phyloP scores from a whole-genome alignment of 2,329 filamentous ascomycete genomes.

The Didymella sp. region DNA sequence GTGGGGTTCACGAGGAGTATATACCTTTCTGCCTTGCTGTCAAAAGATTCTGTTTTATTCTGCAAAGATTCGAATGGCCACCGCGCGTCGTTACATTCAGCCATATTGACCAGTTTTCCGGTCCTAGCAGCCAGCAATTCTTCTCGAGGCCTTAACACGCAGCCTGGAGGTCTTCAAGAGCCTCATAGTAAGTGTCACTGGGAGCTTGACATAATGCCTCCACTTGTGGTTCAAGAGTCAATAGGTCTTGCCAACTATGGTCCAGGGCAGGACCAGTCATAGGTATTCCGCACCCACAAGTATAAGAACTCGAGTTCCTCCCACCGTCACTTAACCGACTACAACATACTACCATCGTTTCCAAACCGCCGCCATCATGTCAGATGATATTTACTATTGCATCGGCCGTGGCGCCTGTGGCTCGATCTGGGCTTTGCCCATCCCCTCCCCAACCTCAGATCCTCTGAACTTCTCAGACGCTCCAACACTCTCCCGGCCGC shows the following conservation, averaged over 20 bases:
- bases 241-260: too few relatives aligned
- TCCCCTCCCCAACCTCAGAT: neutral
- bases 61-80: neutral
- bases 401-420: conserved; percentile 4
- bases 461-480: neutral
- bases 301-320: neutral
- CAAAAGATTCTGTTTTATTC: neutral
- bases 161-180: too few relatives aligned
- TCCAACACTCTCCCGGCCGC: neutral
- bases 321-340: too few relatives aligned
- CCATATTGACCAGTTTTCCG: too few relatives aligned
- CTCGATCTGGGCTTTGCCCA: neutral
- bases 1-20: conserved; percentile 3
- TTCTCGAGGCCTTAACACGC: too few relatives aligned
- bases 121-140: too few relatives aligned
- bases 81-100: too few relatives aligned
- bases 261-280: neutral
- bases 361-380: neutral
- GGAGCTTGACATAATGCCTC: too few relatives aligned
- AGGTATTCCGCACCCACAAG: neutral
- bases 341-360: neutral
- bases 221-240: too few relatives aligned
- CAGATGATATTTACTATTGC: neutral
- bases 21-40: conserved; percentile 5
- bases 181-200: too few relatives aligned